These are phyloP conservation scores for Hamigera avellanea DNA, from an alignment of 495 filamentous ascomycete genomes.

Conservation along the genomic window DNA sequence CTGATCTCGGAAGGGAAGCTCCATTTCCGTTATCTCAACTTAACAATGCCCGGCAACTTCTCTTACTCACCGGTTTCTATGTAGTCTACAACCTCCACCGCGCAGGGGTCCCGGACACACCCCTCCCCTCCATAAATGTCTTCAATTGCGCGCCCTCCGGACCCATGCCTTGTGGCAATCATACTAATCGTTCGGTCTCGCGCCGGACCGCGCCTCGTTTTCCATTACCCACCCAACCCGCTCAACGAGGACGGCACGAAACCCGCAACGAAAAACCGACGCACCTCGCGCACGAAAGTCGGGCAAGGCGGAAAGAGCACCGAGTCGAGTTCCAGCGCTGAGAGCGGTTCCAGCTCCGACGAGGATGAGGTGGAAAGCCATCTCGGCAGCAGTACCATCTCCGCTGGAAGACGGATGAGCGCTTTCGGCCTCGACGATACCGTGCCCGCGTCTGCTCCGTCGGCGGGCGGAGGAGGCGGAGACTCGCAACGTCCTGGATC, in stretches of 20 bases:
- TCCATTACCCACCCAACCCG: conserved; percentile 74
- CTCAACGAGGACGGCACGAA: conserved; percentile 32
- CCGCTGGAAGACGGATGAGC: conserved; percentile 23
- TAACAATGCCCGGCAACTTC: no score
- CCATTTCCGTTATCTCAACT: no score
- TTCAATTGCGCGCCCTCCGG: conserved; percentile 37
- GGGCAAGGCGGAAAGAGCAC: conserved; percentile 21
- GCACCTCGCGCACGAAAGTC: conserved; percentile 10
- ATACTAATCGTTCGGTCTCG: conserved; percentile 72
- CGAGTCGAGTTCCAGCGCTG: conserved; percentile 34
- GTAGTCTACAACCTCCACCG: no score
- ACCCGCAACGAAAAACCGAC: conserved; percentile 9
- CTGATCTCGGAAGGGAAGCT: no score
- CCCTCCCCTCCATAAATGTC: no score
- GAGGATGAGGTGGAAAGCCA: conserved; percentile 38
- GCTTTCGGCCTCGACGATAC: conserved; percentile 22
- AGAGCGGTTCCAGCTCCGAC: conserved; percentile 33
- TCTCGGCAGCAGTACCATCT: conserved; percentile 11
- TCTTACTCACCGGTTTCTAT: no score
- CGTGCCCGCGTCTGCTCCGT: conserved; percentile 16
- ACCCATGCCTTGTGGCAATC: conserved; percentile 61
- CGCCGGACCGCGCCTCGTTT: conserved; percentile 74
- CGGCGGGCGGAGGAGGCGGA: conserved; percentile 18
- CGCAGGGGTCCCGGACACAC: no score
- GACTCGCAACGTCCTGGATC: conserved; percentile 30